Conservation (phyloP, 179 eudicot genomes). For the Pouteria campechiana region DNA sequence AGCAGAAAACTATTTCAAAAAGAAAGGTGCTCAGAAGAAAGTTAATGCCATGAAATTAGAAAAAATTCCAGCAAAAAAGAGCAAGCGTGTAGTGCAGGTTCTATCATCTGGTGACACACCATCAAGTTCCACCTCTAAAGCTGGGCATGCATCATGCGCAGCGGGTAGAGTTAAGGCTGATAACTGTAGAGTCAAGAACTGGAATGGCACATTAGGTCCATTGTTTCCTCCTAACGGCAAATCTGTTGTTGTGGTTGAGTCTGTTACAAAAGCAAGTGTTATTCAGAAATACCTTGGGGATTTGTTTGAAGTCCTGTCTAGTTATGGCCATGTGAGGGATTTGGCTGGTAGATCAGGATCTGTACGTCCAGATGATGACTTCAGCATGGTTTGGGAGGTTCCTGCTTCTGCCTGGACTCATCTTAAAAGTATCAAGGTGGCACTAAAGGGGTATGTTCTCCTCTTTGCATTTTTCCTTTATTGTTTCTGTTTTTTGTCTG, state of each 20-base stretch:
- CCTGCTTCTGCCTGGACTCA: conserved; percentile 92
- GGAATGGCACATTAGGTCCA: conserved; percentile 20
- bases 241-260: conserved; percentile 92
- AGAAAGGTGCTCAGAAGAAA: conserved; percentile 24
- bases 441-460: conserved; percentile 62
- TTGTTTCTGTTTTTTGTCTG: no score
- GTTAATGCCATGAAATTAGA: conserved; percentile 17
- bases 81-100: conserved; percentile 13
- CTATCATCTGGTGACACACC: conserved; percentile 12
- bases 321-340: conserved; percentile 97
- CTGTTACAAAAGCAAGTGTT: conserved; percentile 81
- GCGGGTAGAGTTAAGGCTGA: no score
- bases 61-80: conserved; percentile 10
- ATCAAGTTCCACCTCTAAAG: no score
- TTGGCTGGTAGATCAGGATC: conserved; percentile 93
- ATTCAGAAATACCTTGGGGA: conserved; percentile 94
- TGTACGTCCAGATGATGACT: conserved; percentile 90
- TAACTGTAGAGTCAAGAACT: conserved; percentile 16
- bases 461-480: no score
- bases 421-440: conserved; percentile 85
- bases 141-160: no score
- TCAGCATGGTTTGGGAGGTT: conserved; percentile 98
- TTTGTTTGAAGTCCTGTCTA: conserved; percentile 87
- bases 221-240: conserved; percentile 70
- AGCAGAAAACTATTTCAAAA: conserved; percentile 20